Evolutionary conservation across 2,329 filamentous ascomycete genomes (phyloP), one percentile per base, ranked within the genome.

Genomic region (Epicoccum sorghinum): DNA sequence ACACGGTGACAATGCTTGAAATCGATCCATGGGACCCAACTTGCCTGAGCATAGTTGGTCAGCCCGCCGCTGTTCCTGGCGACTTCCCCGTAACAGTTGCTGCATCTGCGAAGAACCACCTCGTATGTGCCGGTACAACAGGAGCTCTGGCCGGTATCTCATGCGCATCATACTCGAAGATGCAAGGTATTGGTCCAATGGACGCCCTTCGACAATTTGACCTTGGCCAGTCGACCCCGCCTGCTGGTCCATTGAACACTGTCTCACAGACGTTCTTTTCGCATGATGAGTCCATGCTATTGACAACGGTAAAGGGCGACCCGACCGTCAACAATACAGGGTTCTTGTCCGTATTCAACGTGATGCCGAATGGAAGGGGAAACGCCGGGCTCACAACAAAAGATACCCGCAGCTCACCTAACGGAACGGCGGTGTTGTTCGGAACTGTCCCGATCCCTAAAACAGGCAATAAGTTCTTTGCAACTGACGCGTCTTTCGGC

Each of bases 221-320:
- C 10, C 63, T 88, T 1, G 69, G 73, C 1, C 86, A 88, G 64
- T 79, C 78, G 0, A 86, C 82, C 0, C 86, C 86, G 0, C 84
- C 86, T 0, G 68, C 75, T 0, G 86, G 85, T 0, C 84, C 85
- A 0, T 70, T 75, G 2, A 86, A 86, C 68, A 86, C 82, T 0
- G 77, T 87, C 3, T 86, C 85, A 0, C 84, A 88, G 7, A 76
- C 80, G 0, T 83, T 86, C 66, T 88, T 87, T 72, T 83, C 82
- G 0, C 69, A 69, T 0, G 83, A 88, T 47, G 78, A 83, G 57
- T 72, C 67, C 0, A 77, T 71, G 2, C 72, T 89, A 0, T 78
- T 82, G 45, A 78, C 82, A 0, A 85, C 82, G 1, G 83, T 88
- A 36, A 89, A 89, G 70, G 86, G 86, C 1, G 77, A 86, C 49